phyloP scores from a whole-genome alignment of 768 basidiomycete genomes.

The Pseudohyphozyma bogoriensis region DNA sequence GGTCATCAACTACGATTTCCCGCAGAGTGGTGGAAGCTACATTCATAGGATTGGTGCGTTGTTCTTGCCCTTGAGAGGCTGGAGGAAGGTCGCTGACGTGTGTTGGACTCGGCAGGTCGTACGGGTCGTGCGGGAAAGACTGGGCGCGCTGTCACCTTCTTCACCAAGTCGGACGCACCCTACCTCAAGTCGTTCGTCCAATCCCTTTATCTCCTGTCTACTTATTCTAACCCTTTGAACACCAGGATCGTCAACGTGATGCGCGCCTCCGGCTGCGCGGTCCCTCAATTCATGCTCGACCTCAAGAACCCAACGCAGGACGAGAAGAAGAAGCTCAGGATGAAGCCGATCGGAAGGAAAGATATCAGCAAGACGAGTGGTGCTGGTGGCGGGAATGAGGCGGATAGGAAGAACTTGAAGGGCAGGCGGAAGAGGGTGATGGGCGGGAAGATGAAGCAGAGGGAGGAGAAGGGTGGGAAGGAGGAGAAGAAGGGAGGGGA shows the following conservation, averaged over 20 bases:
- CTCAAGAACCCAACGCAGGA: conserved; percentile 88
- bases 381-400: conserved; percentile 21
- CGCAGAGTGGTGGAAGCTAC: conserved; percentile 88
- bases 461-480: not conserved
- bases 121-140: conserved; percentile 88
- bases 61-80: not conserved
- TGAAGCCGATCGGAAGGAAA: conserved; percentile 50
- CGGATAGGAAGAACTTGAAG: conserved; percentile 60
- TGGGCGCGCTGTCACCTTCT: conserved; percentile 90
- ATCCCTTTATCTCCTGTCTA: not conserved
- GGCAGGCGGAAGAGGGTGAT: conserved; percentile 37
- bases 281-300: conserved; percentile 90
- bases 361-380: conserved; percentile 38
- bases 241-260: conserved; percentile 89
- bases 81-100: no score
- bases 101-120: no score
- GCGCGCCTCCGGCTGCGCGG: conserved; percentile 75
- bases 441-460: conserved; percentile 18
- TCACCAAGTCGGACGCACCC: conserved; percentile 84
- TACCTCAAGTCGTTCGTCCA: conserved; percentile 65
- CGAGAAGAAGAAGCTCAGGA: conserved; percentile 74
- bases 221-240: conserved; percentile 3
- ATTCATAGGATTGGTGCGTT: conserved; percentile 79
- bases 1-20: conserved; percentile 96
- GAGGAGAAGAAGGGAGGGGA: not conserved